These are phyloP conservation scores for Helicocarpus griseus DNA, from an alignment of 2,329 filamentous ascomycete species.

Conservation along the genomic window DNA sequence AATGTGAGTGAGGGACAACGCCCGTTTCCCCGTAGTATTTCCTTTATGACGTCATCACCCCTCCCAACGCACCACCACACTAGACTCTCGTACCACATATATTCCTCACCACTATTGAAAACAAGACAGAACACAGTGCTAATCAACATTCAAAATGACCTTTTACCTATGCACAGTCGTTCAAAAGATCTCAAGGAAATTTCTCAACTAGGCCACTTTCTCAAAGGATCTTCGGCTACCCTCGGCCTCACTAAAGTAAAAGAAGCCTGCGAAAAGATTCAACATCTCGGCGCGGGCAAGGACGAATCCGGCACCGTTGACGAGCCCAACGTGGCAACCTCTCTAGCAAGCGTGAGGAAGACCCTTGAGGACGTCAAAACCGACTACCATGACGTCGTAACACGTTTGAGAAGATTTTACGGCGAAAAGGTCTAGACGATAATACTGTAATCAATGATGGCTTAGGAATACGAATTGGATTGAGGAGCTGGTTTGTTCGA, in stretches of 20 bases:
- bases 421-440: constrained; percentile 27
- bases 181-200: constrained; percentile 58
- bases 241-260: constrained; percentile 84
- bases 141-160: not conserved
- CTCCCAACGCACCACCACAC: constrained; percentile 3
- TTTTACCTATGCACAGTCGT: not conserved
- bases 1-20: constrained; percentile 54
- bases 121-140: no score
- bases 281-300: constrained; percentile 77
- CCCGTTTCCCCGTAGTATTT: constrained; percentile 1
- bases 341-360: constrained; percentile 59
- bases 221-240: constrained; percentile 94
- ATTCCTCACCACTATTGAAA: no score
- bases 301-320: constrained; percentile 62
- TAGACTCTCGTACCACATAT: constrained; percentile 2
- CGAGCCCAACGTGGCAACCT: constrained; percentile 57
- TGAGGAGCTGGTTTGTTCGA: constrained; percentile 7
- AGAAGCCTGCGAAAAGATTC: constrained; percentile 92
- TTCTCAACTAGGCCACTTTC: constrained; percentile 81
- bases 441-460: constrained; percentile 6
- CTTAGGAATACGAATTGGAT: not conserved
- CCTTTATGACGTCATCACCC: constrained; percentile 8
- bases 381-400: constrained; percentile 67
- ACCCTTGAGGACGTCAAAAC: constrained; percentile 62
- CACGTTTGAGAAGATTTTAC: constrained; percentile 62